Evolutionary conservation across 2,329 filamentous ascomycete genomes (phyloP), one percentile per base, ranked within the genome.

Genomic region (Fusarium sp.): DNA sequence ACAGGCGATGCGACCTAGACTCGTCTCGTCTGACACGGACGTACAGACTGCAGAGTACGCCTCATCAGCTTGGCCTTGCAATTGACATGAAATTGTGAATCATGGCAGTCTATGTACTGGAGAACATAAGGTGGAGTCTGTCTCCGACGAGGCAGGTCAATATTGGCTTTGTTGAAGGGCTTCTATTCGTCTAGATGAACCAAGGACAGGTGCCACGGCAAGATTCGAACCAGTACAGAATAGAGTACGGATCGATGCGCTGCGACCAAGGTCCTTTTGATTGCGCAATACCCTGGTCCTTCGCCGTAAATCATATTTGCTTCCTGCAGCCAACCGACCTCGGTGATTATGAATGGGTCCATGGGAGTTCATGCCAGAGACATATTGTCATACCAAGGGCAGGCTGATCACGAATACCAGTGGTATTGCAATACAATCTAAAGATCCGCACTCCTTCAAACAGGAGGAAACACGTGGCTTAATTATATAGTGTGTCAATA

Each of bases 291-390:
- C 48, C 48, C 47, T 32, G 28, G 15, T 41, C 32, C 41, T 47
- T 35, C 47, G 26, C 37, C 39, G 40, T 47, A 20, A 35, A 24
- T 37, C 49, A 10, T 49, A 54, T 61, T 40, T 40, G 33, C 43
- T 56, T 44, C 33, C 65, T 68, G 65, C 60, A 66, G 50, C 46
- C 30, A 49, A 52, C 54, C 65, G 65, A 40, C 33, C 28, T 48
- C 65, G 51, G 41, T 28, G 44, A 19, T 46, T 22, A 20, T 26
- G 11, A 28, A 41, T 28, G 17, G 48, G 17, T 46, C 33, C 52
- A 41, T 47, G 28, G 24, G 50, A 33, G 26, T 37, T 66, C 32
- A 26, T 13, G 33, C 26, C 32, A 48, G 47, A 41, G 35, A 41
- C 37, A 37, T 61, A 48, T 60, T 60, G 43, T 65, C 54, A 40